A percentile compares a stretch with the other conserved stretches of the same genome.
Evolutionary conservation across 768 basidiomycete species (phyloP).

Genomic region (Collybia sordida): DNA sequence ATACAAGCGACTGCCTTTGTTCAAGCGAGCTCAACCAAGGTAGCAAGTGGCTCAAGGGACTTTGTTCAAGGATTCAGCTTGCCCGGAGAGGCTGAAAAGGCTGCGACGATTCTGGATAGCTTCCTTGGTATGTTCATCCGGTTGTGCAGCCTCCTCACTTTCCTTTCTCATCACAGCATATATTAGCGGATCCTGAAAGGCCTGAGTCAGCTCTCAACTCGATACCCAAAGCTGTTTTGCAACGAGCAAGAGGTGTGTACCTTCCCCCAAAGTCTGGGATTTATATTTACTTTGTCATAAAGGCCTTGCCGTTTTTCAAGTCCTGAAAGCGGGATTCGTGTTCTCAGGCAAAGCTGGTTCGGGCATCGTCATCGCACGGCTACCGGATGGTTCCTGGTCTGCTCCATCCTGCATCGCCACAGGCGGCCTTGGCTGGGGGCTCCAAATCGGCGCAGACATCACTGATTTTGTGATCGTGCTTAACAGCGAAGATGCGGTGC

Average conservation of each 20-base stretch:
- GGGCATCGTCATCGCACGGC: slow-evolving; percentile 87
- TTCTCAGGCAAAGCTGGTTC: slow-evolving; percentile 95
- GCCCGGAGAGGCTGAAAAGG: slow-evolving; percentile 92
- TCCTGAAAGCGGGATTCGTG: slow-evolving; percentile 91
- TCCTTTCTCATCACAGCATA: slow-evolving; percentile 4
- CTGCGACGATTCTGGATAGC: slow-evolving; percentile 84
- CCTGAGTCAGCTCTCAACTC: slow-evolving; percentile 92
- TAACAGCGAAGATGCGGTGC: slow-evolving; percentile 94
- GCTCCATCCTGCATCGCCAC: slow-evolving; percentile 97
- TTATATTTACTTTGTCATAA: not conserved
- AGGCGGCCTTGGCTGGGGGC: slow-evolving; percentile 91
- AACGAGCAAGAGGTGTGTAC: slow-evolving; percentile 76
- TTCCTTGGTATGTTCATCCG: slow-evolving; percentile 71
- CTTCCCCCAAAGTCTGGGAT: not conserved
- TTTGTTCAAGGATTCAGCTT: slow-evolving; percentile 85
- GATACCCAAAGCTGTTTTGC: slow-evolving; percentile 90
- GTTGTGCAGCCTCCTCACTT: too few species aligned
- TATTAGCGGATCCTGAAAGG: slow-evolving; percentile 77
- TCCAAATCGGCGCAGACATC: slow-evolving; percentile 95
- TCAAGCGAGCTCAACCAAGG: slow-evolving; percentile 61
- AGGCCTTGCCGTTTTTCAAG: slow-evolving; percentile 95
- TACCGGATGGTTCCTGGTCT: slow-evolving; percentile 95
- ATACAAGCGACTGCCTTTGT: slow-evolving; percentile 78
- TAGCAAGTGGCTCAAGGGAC: slow-evolving; percentile 73
- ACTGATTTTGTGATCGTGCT: slow-evolving; percentile 96